These are phyloP conservation scores for Beauveria sp. DNA, from an alignment of 2,329 filamentous ascomycete genomes.

Conservation along the genomic window DNA sequence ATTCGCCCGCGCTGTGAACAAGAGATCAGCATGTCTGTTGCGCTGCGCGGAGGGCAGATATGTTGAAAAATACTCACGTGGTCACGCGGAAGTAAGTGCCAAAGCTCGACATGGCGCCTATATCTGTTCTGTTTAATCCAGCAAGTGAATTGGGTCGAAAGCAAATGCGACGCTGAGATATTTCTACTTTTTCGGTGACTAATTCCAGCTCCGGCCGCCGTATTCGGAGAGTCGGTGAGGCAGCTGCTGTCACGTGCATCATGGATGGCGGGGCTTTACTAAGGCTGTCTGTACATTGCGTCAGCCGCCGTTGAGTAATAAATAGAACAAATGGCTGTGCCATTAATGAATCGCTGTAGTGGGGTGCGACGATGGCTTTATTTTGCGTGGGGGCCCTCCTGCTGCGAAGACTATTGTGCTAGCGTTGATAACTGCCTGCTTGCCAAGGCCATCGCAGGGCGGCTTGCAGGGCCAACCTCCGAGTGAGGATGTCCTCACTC, in stretches of 20 bases:
- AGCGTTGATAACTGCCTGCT: background rate
- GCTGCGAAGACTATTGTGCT: background rate
- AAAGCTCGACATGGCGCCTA: constrained; percentile 66
- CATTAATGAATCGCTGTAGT: background rate
- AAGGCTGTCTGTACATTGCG: no score
- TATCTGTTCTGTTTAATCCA: constrained; percentile 9
- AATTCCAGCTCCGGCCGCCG: background rate
- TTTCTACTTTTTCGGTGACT: background rate
- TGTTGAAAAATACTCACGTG: constrained; percentile 49
- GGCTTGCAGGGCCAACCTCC: background rate
- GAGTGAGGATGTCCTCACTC: background rate
- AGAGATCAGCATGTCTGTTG: constrained; percentile 3
- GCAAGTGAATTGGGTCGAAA: background rate
- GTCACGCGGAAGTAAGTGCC: constrained; percentile 73
- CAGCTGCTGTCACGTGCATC: background rate
- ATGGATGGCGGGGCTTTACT: background rate
- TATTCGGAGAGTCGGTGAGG: background rate
- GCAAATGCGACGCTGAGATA: background rate
- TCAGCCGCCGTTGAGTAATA: background rate
- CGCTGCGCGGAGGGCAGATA: background rate
- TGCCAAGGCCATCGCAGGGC: background rate
- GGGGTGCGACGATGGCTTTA: background rate
- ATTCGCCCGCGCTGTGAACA: constrained; percentile 44
- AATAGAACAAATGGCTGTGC: background rate
- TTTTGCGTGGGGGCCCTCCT: background rate